Evolutionary conservation across 1,284 basidiomycete genomes (phyloP), one percentile per base, ranked within the genome.

Genomic region (Clitocybe nebularis): DNA sequence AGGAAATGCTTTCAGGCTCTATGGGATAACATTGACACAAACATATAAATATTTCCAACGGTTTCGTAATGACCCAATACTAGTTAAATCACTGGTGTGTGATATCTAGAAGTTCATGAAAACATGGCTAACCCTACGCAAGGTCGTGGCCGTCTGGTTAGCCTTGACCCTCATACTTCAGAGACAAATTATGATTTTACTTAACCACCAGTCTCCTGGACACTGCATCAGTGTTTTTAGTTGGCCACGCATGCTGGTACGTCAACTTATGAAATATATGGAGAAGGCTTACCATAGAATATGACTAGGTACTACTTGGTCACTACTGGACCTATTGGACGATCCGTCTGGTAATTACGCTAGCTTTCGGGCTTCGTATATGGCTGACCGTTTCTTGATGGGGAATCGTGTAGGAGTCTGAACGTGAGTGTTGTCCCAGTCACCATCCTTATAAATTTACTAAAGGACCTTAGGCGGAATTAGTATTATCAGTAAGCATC

Each of bases 351-450:
- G 61, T 63, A 39, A 19, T 54, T 37, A 13, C 34, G 8, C 11
- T 23, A 8, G 17, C 25, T 41, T 36, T 19, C 20, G 17, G 9
- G n/a, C n/a, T n/a, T n/a, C n/a, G n/a, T n/a, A n/a, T n/a, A n/a
- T n/a, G n/a, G n/a, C n/a, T n/a, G n/a, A n/a, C n/a, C n/a, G n/a
- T n/a, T n/a, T n/a, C n/a, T n/a, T n/a, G n/a, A n/a, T n/a, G n/a
- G n/a, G n/a, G n/a, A n/a, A n/a, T n/a, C n/a, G n/a, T n/a, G 4
- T 41, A 62, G 61, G 61, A 63, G 61, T 46, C 41, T 60, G 10
- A 61, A 61, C 46, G 61, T 58, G 23, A 38, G 51, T n/a, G n/a
- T 40, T 16, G 23, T 21, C 22, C n/a, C 19, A 11, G 10, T 20
- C 6, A 4, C n/a, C 5, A 11, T 8, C 29, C 11, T 5, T 32